A percentile compares a stretch with the other conserved stretches of the same genome.
phyloP scores from a whole-genome alignment of 257 asterid species.

The Sherardia arvensis region DNA sequence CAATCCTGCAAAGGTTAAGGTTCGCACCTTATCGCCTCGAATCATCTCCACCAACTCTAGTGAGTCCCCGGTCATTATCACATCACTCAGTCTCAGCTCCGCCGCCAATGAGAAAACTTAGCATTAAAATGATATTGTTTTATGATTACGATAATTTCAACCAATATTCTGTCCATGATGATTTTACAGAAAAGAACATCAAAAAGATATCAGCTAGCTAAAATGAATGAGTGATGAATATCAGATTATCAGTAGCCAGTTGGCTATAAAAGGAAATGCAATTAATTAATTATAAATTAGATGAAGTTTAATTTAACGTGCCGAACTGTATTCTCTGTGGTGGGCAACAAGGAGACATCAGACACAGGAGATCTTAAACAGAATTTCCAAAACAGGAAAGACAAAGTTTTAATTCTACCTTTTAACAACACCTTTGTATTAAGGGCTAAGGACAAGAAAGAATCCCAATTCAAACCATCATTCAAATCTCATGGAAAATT shows the following conservation, averaged over 20 bases:
- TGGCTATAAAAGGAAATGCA: background rate
- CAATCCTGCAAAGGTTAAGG: too few relatives aligned
- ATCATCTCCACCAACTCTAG: too few relatives aligned
- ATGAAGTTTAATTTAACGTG: conserved; percentile 3
- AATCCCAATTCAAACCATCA: background rate
- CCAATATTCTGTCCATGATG: too few relatives aligned
- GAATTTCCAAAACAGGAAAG: background rate
- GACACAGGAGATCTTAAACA: background rate
- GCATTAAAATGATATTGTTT: too few relatives aligned
- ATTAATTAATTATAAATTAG: background rate
- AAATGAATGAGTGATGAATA: background rate
- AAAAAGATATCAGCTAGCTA: background rate
- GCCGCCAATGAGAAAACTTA: too few relatives aligned
- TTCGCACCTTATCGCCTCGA: too few relatives aligned
- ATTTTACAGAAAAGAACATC: background rate
- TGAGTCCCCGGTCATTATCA: too few relatives aligned
- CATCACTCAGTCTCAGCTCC: too few relatives aligned
- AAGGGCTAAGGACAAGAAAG: background rate
- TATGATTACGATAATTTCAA: too few relatives aligned
- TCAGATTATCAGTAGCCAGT: too few relatives aligned
- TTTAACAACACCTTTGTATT: background rate
- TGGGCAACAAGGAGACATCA: background rate
- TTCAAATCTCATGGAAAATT: conserved; percentile 6
- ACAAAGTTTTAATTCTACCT: background rate
- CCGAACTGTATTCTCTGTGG: background rate